phyloP scores from a whole-genome alignment of 1,284 basidiomycete species.

The Rhodotorula mucilaginosa region DNA sequence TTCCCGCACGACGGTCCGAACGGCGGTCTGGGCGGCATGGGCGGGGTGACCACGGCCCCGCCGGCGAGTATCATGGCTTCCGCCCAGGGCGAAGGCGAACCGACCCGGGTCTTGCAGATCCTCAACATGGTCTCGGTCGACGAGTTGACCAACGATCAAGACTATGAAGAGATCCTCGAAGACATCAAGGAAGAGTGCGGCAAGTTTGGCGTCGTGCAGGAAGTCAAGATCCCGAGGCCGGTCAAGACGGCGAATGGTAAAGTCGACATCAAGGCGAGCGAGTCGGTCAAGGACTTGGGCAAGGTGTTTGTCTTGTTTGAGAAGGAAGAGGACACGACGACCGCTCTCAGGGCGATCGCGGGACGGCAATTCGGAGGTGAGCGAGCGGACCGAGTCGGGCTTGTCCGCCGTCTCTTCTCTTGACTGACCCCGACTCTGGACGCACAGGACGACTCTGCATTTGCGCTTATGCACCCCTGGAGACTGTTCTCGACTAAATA shows the following conservation, averaged over 20 bases:
- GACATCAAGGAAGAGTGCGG: constrained; percentile 91
- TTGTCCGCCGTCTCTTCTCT: not conserved
- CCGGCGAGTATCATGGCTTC: constrained; percentile 46
- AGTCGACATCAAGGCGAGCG: constrained; percentile 45
- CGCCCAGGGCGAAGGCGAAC: constrained; percentile 55
- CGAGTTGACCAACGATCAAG: constrained; percentile 83
- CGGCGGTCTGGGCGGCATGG: not conserved
- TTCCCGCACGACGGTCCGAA: constrained; percentile 15
- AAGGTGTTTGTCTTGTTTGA: constrained; percentile 48
- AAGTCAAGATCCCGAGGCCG: constrained; percentile 83
- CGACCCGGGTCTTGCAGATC: constrained; percentile 82
- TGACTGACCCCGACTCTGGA: not conserved
- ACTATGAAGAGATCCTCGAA: constrained; percentile 90
- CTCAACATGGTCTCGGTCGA: constrained; percentile 98
- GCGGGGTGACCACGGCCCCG: not conserved
- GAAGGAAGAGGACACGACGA: constrained; percentile 43
- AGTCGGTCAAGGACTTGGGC: constrained; percentile 44
- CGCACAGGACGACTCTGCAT: constrained; percentile 45
- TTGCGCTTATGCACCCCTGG: constrained; percentile 45
- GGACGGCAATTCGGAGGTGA: constrained; percentile 43
- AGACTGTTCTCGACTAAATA: constrained; percentile 39
- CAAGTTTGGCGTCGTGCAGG: constrained; percentile 76
- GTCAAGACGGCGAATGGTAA: constrained; percentile 54
- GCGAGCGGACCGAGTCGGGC: not conserved
- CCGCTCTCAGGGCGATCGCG: constrained; percentile 45